These are phyloP conservation scores for Yamadazyma sp. DNA, from an alignment of 805 yeast species.

Conservation along the genomic window DNA sequence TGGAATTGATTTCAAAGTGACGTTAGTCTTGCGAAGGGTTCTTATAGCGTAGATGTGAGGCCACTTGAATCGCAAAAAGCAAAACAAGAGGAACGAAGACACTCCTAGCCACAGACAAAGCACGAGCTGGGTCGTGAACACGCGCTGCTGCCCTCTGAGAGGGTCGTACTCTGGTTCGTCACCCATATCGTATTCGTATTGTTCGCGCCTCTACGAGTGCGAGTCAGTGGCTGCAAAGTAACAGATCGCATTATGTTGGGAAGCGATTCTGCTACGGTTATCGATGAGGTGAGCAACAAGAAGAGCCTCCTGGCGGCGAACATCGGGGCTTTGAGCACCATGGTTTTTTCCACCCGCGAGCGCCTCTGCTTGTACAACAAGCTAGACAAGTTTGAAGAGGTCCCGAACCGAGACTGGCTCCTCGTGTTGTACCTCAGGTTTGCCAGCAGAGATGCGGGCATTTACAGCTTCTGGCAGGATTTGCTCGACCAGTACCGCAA, in stretches of 20 bases:
- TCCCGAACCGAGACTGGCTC: conserved; percentile 7
- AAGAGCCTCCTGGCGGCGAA: no score
- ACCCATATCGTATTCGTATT: conserved; percentile 2
- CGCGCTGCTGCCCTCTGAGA: conserved; percentile 43
- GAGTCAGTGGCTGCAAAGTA: conserved; percentile 6
- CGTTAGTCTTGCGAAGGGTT: conserved; percentile 45
- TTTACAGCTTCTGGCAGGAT: conserved; percentile 9
- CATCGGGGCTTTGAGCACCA: no score
- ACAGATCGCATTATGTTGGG: no score
- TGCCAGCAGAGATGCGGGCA: conserved; percentile 1
- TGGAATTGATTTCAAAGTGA: conserved; percentile 44
- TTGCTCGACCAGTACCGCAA: neutral
- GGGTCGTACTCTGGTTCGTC: conserved; percentile 16
- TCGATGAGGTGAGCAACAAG: neutral
- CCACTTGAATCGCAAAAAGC: conserved; percentile 51
- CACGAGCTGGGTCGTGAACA: conserved; percentile 54
- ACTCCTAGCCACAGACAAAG: conserved; percentile 50
- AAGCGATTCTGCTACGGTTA: conserved; percentile 4
- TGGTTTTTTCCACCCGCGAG: conserved; percentile 1
- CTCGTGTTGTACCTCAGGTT: conserved; percentile 3
- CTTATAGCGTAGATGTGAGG: conserved; percentile 59
- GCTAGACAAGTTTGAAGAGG: conserved; percentile 2
- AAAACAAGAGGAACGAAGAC: conserved; percentile 47
- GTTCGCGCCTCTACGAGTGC: neutral
- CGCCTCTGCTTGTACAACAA: conserved; percentile 1